A percentile compares a stretch with the other conserved stretches of the same genome.
phyloP scores from a whole-genome alignment of 345 rosid species.

The Hypericum perforatum region DNA sequence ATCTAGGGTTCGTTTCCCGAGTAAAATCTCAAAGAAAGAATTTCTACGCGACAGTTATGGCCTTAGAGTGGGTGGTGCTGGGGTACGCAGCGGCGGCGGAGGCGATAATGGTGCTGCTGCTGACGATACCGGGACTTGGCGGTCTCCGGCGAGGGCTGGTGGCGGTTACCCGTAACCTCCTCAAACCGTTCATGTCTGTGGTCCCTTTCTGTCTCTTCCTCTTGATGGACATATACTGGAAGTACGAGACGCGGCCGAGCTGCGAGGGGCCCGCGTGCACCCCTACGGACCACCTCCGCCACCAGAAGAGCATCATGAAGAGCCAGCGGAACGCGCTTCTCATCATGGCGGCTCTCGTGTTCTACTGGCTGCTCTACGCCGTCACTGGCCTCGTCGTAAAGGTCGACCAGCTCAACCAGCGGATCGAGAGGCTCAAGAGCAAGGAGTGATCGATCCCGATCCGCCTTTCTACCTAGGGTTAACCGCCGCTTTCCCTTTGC shows the following conservation, averaged over 20 bases:
- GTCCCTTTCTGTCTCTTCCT: slow-evolving; percentile 83
- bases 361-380: slow-evolving; percentile 78
- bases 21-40: no score
- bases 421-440: slow-evolving; percentile 62
- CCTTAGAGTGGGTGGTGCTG: slow-evolving; percentile 88
- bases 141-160: slow-evolving; percentile 59
- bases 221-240: slow-evolving; percentile 86
- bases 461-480: no score
- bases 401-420: slow-evolving; percentile 64
- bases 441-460: slow-evolving; percentile 12
- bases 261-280: slow-evolving; percentile 71
- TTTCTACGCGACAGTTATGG: slow-evolving; percentile 28
- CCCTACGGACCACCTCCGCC: slow-evolving; percentile 74
- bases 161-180: slow-evolving; percentile 77
- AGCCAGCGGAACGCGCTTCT: slow-evolving; percentile 81
- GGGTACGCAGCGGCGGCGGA: slow-evolving; percentile 87
- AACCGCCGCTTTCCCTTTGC: no score
- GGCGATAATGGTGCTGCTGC: slow-evolving; percentile 75
- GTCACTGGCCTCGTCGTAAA: slow-evolving; percentile 52
- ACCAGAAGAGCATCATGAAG: slow-evolving; percentile 88
- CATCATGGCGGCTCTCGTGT: slow-evolving; percentile 60
- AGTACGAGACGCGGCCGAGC: slow-evolving; percentile 70
- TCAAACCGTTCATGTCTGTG: slow-evolving; percentile 80
- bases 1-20: no score
- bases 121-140: slow-evolving; percentile 78